phyloP scores from a whole-genome alignment of 352 stramenopile species.

The Thraustotheca clavata region DNA sequence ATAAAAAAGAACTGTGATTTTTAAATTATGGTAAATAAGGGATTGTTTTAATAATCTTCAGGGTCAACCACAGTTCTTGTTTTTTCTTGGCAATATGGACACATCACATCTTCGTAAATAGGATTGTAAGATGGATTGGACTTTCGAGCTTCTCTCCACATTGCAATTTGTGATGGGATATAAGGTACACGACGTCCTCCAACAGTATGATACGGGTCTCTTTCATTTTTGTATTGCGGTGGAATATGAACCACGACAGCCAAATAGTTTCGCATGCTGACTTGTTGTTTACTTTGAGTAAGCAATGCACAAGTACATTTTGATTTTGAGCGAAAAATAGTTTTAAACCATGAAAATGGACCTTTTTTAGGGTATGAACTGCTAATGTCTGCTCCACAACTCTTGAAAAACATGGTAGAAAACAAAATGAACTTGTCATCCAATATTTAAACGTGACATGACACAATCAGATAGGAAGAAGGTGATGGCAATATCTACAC shows the following conservation, averaged over 20 bases:
- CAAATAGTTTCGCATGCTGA: not conserved
- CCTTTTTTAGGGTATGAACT: not conserved
- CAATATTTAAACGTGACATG: too few species aligned
- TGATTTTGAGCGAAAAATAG: not conserved
- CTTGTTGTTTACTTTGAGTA: too few species aligned
- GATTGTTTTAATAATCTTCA: too few species aligned
- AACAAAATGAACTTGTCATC: too few species aligned
- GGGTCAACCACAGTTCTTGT: too few species aligned
- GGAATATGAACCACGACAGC: not conserved
- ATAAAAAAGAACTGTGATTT: too few species aligned
- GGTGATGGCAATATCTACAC: too few species aligned
- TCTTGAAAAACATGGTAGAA: too few species aligned
- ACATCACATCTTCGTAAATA: slow-evolving; percentile 3
- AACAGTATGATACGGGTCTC: not conserved
- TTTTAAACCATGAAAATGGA: not conserved
- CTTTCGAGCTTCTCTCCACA: not conserved
- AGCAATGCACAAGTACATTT: too few species aligned
- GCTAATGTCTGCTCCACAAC: not conserved
- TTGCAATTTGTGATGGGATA: slow-evolving; percentile 13
- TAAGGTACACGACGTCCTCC: slow-evolving; percentile 5
- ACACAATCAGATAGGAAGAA: too few species aligned
- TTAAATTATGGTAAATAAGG: too few species aligned
- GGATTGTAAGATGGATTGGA: slow-evolving; percentile 2
- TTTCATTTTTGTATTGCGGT: not conserved
- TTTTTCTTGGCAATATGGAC: not conserved